Conservation (phyloP, 2,329 filamentous ascomycete genomes). For the Penicillium sp. region DNA sequence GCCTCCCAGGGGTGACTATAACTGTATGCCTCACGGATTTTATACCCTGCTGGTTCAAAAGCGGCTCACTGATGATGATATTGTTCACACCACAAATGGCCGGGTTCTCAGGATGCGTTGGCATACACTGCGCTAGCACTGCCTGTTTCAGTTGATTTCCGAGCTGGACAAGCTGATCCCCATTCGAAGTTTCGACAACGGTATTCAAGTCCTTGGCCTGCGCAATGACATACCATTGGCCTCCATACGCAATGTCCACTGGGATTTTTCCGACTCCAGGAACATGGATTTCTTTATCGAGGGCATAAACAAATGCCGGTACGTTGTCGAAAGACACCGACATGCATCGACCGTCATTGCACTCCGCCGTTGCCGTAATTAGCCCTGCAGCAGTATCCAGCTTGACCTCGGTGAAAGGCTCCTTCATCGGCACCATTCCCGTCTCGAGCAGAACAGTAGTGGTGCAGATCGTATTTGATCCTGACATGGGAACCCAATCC, state of each 20-base stretch:
- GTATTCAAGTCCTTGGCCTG: constrained; percentile 41
- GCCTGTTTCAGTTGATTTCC: constrained; percentile 50
- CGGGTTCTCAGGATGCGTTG: constrained; percentile 50
- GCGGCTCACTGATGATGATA: constrained; percentile 21
- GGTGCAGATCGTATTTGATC: constrained; percentile 50
- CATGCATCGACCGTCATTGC: constrained; percentile 48
- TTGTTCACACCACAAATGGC: constrained; percentile 30
- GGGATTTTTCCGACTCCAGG: constrained; percentile 44
- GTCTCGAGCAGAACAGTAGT: constrained; percentile 53
- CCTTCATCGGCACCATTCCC: constrained; percentile 50
- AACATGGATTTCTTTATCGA: constrained; percentile 46
- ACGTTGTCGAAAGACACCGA: constrained; percentile 52
- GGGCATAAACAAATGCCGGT: constrained; percentile 45
- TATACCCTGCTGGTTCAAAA: neutral
- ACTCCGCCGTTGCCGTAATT: constrained; percentile 46
- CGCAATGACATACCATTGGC: constrained; percentile 51
- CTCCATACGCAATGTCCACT: constrained; percentile 53
- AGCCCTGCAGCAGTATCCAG: constrained; percentile 53
- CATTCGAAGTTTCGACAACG: constrained; percentile 36
- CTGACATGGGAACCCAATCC: constrained; percentile 52
- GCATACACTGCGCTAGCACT: constrained; percentile 37
- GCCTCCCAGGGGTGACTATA: constrained; percentile 49
- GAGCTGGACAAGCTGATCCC: constrained; percentile 45
- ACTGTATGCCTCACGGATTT: constrained; percentile 46
- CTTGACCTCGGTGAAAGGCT: constrained; percentile 45